Percentiles rank a stretch among this genome's conserved stretches.
Evolutionary conservation across 345 rosid genomes (phyloP).

Genomic region (Erucastrum elatum): DNA sequence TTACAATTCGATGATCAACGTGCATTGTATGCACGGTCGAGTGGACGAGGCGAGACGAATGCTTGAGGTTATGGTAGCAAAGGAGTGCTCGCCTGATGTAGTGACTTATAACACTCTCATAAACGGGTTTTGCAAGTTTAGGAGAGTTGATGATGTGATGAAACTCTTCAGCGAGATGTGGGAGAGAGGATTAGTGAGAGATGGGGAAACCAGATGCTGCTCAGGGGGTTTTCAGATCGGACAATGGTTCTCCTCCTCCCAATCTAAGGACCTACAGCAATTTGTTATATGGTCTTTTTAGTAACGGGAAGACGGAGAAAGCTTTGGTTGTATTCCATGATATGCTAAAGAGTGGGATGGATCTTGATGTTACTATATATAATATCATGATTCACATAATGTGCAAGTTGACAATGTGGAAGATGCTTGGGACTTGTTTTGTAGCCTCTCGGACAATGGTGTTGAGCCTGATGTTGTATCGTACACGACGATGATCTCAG

Average conservation of each 20-base stretch:
- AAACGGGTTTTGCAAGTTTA: not conserved
- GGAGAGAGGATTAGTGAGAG: not conserved
- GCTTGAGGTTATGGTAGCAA: slow-evolving; percentile 29
- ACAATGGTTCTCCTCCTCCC: not conserved
- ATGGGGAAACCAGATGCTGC: not conserved
- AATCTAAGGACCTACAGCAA: not conserved
- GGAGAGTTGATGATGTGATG: not conserved
- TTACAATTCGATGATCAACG: slow-evolving; percentile 28
- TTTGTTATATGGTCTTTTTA: not conserved
- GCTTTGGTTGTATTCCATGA: not conserved
- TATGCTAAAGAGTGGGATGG: not conserved
- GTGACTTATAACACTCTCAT: not conserved
- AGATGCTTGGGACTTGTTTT: not conserved
- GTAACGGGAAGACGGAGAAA: not conserved
- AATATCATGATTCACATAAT: not conserved
- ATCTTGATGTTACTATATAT: not conserved
- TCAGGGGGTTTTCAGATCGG: not conserved
- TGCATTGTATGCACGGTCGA: slow-evolving; percentile 29
- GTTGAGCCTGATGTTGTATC: not conserved
- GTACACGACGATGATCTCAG: slow-evolving; percentile 32
- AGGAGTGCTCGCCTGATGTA: not conserved
- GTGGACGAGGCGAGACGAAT: slow-evolving; percentile 31
- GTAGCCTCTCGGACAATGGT: not conserved
- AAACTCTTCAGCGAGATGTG: not conserved
- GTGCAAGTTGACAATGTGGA: not conserved